Evolutionary conservation across 23 red algal species (phyloP).

Genomic region (Gracilaria gracilis): DNA sequence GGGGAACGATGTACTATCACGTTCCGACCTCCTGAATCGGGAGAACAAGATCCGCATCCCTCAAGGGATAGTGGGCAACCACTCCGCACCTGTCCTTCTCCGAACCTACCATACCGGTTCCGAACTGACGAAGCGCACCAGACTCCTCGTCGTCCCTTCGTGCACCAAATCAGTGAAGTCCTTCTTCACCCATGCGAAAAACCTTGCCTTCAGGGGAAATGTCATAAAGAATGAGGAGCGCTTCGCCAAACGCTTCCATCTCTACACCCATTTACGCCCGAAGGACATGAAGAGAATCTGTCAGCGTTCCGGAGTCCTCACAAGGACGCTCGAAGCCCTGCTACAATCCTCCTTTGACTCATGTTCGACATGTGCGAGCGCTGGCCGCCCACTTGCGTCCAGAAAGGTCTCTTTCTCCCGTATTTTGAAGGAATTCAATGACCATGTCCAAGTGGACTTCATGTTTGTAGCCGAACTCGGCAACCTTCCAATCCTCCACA

Average conservation of each 20-base stretch:
- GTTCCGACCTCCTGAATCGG: background rate
- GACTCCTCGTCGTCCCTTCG: background rate
- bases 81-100: background rate
- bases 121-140: background rate
- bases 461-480: background rate
- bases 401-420: no score
- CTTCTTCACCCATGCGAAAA: background rate
- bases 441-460: background rate
- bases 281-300: no score
- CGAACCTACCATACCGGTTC: conserved; percentile 7
- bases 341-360: background rate
- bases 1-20: background rate
- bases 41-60: conserved; percentile 1
- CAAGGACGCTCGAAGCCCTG: background rate
- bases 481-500: background rate
- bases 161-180: background rate
- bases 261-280: background rate
- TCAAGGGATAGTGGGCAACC: background rate
- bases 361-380: no score
- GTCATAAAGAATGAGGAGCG: background rate
- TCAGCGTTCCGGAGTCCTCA: background rate
- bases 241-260: background rate
- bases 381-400: conserved; percentile 18
- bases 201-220: background rate
- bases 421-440: no score